A percentile compares a stretch with the other conserved stretches of the same genome.
Evolutionary conservation across 805 yeast species (phyloP).

Genomic region (Metschnikowia lochheadii): DNA sequence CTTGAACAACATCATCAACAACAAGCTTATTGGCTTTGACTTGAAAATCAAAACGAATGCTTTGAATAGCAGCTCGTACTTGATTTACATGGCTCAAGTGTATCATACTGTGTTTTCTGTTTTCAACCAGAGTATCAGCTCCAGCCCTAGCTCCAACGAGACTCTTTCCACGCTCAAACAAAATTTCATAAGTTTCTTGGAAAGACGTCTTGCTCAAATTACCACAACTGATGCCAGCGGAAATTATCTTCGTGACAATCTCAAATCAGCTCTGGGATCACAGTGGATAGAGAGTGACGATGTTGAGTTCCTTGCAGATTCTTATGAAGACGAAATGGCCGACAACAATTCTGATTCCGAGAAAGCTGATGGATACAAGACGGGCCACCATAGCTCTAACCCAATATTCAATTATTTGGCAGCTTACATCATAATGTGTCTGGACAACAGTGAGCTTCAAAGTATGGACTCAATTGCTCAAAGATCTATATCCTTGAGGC

Average conservation of each 20-base stretch:
- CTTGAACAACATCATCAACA: constrained; percentile 28
- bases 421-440: constrained; percentile 29
- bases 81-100: constrained; percentile 31
- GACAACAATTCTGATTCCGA: constrained; percentile 14
- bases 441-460: constrained; percentile 12
- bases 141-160: constrained; percentile 10
- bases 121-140: constrained; percentile 19
- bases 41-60: constrained; percentile 19
- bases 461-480: constrained; percentile 20
- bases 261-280: neutral
- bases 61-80: constrained; percentile 23
- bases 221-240: constrained; percentile 12
- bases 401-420: constrained; percentile 31
- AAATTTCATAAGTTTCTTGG: constrained; percentile 24
- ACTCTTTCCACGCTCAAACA: constrained; percentile 21
- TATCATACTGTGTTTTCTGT: constrained; percentile 27
- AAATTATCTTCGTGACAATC: neutral
- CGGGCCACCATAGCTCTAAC: neutral
- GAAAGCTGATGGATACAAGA: neutral
- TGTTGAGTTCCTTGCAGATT: constrained; percentile 16
- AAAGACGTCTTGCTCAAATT: constrained; percentile 23
- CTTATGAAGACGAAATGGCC: constrained; percentile 8
- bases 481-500: constrained; percentile 24
- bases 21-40: constrained; percentile 28
- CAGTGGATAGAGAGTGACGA: constrained; percentile 16